Evolutionary conservation across 352 stramenopile species (phyloP).

Genomic region (Phytophthora pini): DNA sequence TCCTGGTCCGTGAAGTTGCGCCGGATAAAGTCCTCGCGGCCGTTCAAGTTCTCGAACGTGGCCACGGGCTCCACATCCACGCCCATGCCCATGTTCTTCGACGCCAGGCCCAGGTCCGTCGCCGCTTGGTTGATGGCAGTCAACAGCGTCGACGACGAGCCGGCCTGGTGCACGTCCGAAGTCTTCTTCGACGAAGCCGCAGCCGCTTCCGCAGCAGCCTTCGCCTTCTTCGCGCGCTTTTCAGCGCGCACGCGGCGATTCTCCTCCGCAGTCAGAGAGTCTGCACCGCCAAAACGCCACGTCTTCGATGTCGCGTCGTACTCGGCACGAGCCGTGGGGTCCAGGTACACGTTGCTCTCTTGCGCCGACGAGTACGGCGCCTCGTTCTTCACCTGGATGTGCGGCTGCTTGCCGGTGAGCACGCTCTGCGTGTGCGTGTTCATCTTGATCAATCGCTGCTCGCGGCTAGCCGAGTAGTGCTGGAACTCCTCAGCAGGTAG

Average conservation of each 20-base stretch:
- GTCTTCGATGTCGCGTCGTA: constrained; percentile 61
- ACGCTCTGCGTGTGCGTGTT: constrained; percentile 80
- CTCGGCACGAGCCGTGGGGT: constrained; percentile 77
- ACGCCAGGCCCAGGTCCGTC: constrained; percentile 54
- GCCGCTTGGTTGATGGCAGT: constrained; percentile 66
- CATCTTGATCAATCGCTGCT: constrained; percentile 71
- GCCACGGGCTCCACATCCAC: constrained; percentile 87
- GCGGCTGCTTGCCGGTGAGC: constrained; percentile 70
- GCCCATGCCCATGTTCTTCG: constrained; percentile 67
- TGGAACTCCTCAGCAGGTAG: constrained; percentile 2
- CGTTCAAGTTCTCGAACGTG: constrained; percentile 81
- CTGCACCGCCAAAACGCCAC: constrained; percentile 71
- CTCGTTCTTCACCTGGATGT: constrained; percentile 85
- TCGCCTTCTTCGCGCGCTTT: constrained; percentile 58
- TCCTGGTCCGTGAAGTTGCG: constrained; percentile 92
- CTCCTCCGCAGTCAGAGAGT: constrained; percentile 43
- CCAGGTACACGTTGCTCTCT: constrained; percentile 88
- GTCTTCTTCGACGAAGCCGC: constrained; percentile 20
- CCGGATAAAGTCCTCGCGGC: constrained; percentile 83
- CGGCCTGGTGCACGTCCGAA: constrained; percentile 20
- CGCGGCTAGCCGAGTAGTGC: constrained; percentile 44
- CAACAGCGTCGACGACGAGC: constrained; percentile 56
- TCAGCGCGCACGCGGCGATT: constrained; percentile 40
- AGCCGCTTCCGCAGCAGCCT: constrained; percentile 34
- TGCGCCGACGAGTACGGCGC: constrained; percentile 83